Evolutionary conservation across 129 eudicot genomes (phyloP).

Genomic region (Saussurea involucrata): DNA sequence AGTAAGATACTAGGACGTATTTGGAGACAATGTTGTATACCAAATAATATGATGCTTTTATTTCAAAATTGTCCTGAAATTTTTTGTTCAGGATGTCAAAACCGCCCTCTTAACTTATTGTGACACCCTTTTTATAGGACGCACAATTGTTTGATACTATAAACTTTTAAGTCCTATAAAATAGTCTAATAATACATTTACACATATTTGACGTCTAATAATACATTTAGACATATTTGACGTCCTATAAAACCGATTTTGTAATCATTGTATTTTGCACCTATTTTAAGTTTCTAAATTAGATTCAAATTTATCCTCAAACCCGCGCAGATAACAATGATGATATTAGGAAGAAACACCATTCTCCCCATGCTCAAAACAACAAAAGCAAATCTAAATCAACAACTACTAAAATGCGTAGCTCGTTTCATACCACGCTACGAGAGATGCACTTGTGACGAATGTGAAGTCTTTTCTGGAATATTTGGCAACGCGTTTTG

Average conservation of each 20-base stretch:
- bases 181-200: not conserved
- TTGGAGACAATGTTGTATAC: not conserved
- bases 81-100: not conserved
- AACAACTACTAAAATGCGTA: conserved; percentile 32
- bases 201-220: not conserved
- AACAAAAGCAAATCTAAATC: conserved; percentile 16
- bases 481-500: conserved; percentile 45
- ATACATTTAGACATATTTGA: not conserved
- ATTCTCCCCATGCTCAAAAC: conserved; percentile 30
- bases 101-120: not conserved
- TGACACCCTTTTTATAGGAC: not conserved
- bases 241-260: not conserved
- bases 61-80: not conserved
- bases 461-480: conserved; percentile 53
- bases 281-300: conserved; percentile 1
- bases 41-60: not conserved
- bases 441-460: conserved; percentile 48
- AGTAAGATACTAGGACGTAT: not conserved
- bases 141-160: not conserved
- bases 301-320: not conserved
- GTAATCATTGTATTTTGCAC: not conserved
- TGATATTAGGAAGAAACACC: conserved; percentile 33
- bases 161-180: not conserved
- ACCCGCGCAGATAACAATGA: conserved; percentile 41
- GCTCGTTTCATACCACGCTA: conserved; percentile 46